Percentiles rank a stretch among this genome's conserved stretches.
phyloP scores from a whole-genome alignment of 1,139 yeast species.

The Yamadazyma jaroonii region DNA sequence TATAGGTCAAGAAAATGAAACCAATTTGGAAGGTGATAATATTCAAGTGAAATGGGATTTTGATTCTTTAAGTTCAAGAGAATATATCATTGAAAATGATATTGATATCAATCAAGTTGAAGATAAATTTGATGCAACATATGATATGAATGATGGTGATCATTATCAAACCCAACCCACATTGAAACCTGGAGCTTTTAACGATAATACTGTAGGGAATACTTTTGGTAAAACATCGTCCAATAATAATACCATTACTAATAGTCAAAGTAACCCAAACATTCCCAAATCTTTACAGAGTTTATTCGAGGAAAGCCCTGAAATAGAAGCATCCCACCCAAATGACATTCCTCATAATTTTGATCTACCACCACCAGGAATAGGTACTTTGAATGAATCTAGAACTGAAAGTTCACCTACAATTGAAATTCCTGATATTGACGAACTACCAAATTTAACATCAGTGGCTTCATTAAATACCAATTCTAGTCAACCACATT shows the following conservation, averaged over 20 bases:
- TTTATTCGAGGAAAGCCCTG: slow-evolving; percentile 53
- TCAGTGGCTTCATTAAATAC: slow-evolving; percentile 12
- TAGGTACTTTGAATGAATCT: slow-evolving; percentile 9
- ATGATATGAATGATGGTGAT: slow-evolving; percentile 27
- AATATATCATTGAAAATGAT: slow-evolving; percentile 67
- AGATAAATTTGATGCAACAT: slow-evolving; percentile 35
- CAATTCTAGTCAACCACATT: slow-evolving; percentile 20
- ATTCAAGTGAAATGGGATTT: slow-evolving; percentile 87
- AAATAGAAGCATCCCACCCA: slow-evolving; percentile 10
- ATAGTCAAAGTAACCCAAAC: slow-evolving; percentile 23
- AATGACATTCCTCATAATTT: slow-evolving; percentile 8
- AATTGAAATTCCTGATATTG: slow-evolving; percentile 48
- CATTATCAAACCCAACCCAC: slow-evolving; percentile 31
- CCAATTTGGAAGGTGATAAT: slow-evolving; percentile 25
- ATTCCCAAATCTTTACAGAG: slow-evolving; percentile 74
- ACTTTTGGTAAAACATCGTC: not conserved
- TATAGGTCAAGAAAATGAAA: slow-evolving; percentile 16
- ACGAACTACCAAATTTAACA: slow-evolving; percentile 25
- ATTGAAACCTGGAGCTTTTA: slow-evolving; percentile 14
- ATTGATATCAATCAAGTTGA: slow-evolving; percentile 50
- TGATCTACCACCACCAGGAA: slow-evolving; percentile 17
- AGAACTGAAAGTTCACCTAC: slow-evolving; percentile 39
- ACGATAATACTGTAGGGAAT: slow-evolving; percentile 3
- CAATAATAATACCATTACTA: slow-evolving; percentile 9
- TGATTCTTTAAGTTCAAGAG: slow-evolving; percentile 71